Conservation (phyloP, 495 filamentous ascomycete species). For the Penicillium subrubescens region DNA sequence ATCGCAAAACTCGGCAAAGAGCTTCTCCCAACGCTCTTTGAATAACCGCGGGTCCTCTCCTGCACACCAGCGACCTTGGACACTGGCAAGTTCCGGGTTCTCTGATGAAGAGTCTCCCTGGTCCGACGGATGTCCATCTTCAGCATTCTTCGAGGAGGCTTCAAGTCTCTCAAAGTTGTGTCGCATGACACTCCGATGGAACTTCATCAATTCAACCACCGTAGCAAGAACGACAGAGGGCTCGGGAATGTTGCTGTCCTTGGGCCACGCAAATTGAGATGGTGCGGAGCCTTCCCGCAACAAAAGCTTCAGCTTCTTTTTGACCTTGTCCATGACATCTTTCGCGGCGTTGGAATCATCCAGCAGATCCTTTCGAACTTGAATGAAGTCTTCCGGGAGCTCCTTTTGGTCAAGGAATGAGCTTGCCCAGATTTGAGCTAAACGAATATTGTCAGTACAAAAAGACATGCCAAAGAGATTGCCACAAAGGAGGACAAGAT, state of each 20-base stretch:
- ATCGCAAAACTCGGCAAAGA: slow-evolving; percentile 95
- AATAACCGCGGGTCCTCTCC: slow-evolving; percentile 94
- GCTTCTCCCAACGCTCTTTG: slow-evolving; percentile 96
- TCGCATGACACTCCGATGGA: slow-evolving; percentile 91
- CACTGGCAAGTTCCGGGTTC: slow-evolving; percentile 61
- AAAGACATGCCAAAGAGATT: background rate
- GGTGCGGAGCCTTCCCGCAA: slow-evolving; percentile 87
- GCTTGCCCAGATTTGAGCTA: slow-evolving; percentile 92
- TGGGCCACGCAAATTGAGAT: slow-evolving; percentile 96
- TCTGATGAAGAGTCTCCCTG: slow-evolving; percentile 27
- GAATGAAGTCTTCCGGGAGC: slow-evolving; percentile 77
- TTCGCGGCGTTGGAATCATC: slow-evolving; percentile 99
- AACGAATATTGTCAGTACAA: slow-evolving; percentile 3
- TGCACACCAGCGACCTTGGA: slow-evolving; percentile 94
- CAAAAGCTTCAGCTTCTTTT: slow-evolving; percentile 95
- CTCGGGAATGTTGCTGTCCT: slow-evolving; percentile 78
- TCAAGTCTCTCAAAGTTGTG: slow-evolving; percentile 83
- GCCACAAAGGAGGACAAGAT: no score
- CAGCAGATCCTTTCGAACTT: slow-evolving; percentile 87
- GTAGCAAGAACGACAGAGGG: slow-evolving; percentile 85
- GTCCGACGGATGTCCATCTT: slow-evolving; percentile 31
- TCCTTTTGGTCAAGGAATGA: slow-evolving; percentile 89
- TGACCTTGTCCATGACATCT: slow-evolving; percentile 99
- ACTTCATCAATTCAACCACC: slow-evolving; percentile 97
- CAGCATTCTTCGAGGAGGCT: slow-evolving; percentile 48